These are phyloP conservation scores for Moringa oleifera DNA, from an alignment of 345 rosid genomes.

Conservation along the genomic window DNA sequence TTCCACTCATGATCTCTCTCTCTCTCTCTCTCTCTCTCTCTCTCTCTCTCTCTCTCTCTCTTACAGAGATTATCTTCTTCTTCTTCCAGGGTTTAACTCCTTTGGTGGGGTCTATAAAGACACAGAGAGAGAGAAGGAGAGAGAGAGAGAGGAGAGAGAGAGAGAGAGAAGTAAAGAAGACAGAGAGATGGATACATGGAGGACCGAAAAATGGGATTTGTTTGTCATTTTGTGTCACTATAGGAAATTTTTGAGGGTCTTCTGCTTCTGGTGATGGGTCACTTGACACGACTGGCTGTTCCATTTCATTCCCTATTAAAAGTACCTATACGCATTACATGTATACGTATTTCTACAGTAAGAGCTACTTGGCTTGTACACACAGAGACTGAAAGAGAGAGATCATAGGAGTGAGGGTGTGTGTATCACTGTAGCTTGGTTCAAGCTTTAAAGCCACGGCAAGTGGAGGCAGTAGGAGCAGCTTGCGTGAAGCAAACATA, in stretches of 20 bases:
- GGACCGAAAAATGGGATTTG: too few relatives aligned
- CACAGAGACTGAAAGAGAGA: neutral
- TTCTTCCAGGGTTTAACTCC: neutral
- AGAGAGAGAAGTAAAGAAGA: constrained; percentile 14
- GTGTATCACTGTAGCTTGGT: neutral
- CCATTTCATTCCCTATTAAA: neutral
- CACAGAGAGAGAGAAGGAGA: neutral
- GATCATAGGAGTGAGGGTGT: neutral
- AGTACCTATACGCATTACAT: too few relatives aligned
- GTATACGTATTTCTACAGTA: too few relatives aligned
- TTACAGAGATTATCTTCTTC: neutral
- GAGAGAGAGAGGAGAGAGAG: constrained; percentile 1
- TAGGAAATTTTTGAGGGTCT: constrained; percentile 5
- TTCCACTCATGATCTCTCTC: constrained; percentile 28
- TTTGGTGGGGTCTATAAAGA: constrained; percentile 5
- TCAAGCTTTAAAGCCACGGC: constrained; percentile 40
- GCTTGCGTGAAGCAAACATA: constrained; percentile 52
- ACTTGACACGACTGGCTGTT: constrained; percentile 9
- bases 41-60: neutral
- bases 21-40: constrained; percentile 8
- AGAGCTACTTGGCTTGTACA: too few relatives aligned
- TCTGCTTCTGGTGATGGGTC: constrained; percentile 28
- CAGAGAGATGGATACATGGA: constrained; percentile 7
- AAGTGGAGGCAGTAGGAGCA: constrained; percentile 11
- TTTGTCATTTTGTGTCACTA: constrained; percentile 6